Base-by-base conservation (phyloP, 2,329 filamentous ascomycete genomes). In the Fusarium cicatricum region DNA sequence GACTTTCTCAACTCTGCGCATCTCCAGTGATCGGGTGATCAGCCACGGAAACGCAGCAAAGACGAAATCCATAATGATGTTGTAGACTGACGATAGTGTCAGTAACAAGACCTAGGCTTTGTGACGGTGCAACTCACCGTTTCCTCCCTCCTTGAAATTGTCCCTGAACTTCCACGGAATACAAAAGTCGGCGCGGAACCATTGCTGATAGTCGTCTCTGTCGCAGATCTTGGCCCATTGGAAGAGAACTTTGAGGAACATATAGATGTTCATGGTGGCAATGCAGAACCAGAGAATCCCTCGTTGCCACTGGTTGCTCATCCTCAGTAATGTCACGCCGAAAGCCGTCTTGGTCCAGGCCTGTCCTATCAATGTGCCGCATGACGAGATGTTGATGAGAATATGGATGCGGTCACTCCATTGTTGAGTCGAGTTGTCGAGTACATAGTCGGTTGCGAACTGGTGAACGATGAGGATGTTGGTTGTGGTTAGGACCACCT, bases 351-450 rank as follows among this genome's bases (percentile, higher is more conserved):
- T 76, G 40, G 72, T 72, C 59, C 58, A 67, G 5, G 74, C 69
- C 56, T 76, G 74, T 0, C 71, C 72, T 43, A 76, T 69, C 19
- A 75, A 50, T 11, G 72, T 75, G 29, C 72, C 72, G 58, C 72
- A 75, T 2, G 74, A 75, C 3, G 73, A 73, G 11, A 73, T 68
- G 58, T 78, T 80, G 72, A 83, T 82, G 50, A 83, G 59, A 38
- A 82, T 82, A 63, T 80, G 79, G 80, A 82, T 82, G 48, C 74
- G 75, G 57, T 81, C 78, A 53, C 79, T 77, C 81, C 81, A 83
- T 15, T 70, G 64, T n/a, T 77, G 66, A 1, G 71, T 66, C 5
- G 71, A 71, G 56, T 72, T 60, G 23, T 72, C 47, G 31, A 74
- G 68, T 2, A 80, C 75, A 56, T 82, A 82, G 44, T 80, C 80